Evolutionary conservation across 1,284 basidiomycete genomes (phyloP).

Genomic region (Peniophora sp.): DNA sequence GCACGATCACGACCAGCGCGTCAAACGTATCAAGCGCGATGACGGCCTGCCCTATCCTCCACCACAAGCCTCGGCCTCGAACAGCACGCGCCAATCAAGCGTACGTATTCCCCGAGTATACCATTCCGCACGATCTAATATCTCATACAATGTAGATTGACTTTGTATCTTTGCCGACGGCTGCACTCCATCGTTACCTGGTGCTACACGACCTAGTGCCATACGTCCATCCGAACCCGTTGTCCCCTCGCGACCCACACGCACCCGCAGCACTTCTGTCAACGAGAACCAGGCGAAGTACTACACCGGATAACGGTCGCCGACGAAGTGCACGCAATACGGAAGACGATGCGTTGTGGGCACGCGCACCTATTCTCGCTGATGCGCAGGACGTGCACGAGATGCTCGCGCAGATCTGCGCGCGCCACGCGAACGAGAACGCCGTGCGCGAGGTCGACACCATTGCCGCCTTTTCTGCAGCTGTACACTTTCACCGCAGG

Average conservation of each 20-base stretch:
- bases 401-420: slow-evolving; percentile 57
- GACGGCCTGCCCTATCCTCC: slow-evolving; percentile 25
- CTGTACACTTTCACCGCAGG: slow-evolving; percentile 48
- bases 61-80: slow-evolving; percentile 11
- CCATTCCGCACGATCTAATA: not conserved
- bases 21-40: slow-evolving; percentile 56
- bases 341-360: slow-evolving; percentile 47
- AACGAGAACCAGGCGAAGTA: slow-evolving; percentile 36
- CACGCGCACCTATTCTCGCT: slow-evolving; percentile 53
- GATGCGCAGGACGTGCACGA: slow-evolving; percentile 60
- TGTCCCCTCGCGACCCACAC: slow-evolving; percentile 56
- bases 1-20: slow-evolving; percentile 56
- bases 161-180: slow-evolving; percentile 53
- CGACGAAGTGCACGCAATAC: slow-evolving; percentile 59
- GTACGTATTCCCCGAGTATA: not conserved
- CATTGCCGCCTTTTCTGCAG: slow-evolving; percentile 53
- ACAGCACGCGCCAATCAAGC: not conserved
- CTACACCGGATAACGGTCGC: slow-evolving; percentile 45
- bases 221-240: slow-evolving; percentile 58
- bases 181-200: slow-evolving; percentile 61
- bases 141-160: slow-evolving; percentile 47
- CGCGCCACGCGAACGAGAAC: slow-evolving; percentile 58
- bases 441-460: slow-evolving; percentile 66
- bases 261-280: slow-evolving; percentile 52
- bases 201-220: slow-evolving; percentile 64